Percentiles rank a stretch among this genome's conserved stretches.
These are phyloP conservation scores for Myrica gale DNA, from an alignment of 306 rosid species.

Conservation along the genomic window DNA sequence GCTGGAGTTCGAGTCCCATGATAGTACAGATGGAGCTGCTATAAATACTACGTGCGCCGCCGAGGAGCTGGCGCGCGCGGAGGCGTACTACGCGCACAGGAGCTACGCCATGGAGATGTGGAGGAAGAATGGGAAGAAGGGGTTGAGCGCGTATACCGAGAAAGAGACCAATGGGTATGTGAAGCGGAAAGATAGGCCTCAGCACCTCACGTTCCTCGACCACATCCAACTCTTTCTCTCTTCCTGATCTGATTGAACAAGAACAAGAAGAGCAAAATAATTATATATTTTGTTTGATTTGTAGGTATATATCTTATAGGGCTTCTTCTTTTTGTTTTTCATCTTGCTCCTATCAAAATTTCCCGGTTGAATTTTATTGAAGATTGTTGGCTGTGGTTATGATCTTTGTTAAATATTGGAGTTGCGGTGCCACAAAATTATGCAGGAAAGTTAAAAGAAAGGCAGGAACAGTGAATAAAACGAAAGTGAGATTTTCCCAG, in stretches of 20 bases:
- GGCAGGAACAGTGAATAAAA: too few relatives aligned
- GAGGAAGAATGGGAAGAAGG: slow-evolving; percentile 53
- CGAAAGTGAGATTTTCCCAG: too few relatives aligned
- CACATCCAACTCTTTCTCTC: slow-evolving; percentile 62
- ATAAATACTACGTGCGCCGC: not conserved
- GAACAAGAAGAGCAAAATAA: not conserved
- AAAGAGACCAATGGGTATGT: slow-evolving; percentile 66
- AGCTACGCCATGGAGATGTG: slow-evolving; percentile 67
- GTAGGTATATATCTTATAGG: not conserved
- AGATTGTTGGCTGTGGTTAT: too few relatives aligned
- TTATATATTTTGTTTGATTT: not conserved
- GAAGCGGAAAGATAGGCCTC: slow-evolving; percentile 78
- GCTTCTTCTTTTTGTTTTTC: not conserved
- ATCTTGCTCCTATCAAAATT: too few relatives aligned
- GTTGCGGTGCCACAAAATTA: not conserved
- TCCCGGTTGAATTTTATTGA: too few relatives aligned
- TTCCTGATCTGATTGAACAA: not conserved
- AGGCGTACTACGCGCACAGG: slow-evolving; percentile 68
- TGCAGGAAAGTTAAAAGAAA: not conserved
- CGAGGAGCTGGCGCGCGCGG: slow-evolving; percentile 35
- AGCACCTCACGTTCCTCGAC: slow-evolving; percentile 59
- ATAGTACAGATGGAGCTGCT: not conserved
- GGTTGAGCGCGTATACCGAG: slow-evolving; percentile 49
- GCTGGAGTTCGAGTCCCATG: slow-evolving; percentile 6
- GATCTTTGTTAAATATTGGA: too few relatives aligned